Evolutionary conservation across 1,284 basidiomycete species (phyloP), one percentile per base, ranked within the genome.

Genomic region (Clitocybe nebularis): DNA sequence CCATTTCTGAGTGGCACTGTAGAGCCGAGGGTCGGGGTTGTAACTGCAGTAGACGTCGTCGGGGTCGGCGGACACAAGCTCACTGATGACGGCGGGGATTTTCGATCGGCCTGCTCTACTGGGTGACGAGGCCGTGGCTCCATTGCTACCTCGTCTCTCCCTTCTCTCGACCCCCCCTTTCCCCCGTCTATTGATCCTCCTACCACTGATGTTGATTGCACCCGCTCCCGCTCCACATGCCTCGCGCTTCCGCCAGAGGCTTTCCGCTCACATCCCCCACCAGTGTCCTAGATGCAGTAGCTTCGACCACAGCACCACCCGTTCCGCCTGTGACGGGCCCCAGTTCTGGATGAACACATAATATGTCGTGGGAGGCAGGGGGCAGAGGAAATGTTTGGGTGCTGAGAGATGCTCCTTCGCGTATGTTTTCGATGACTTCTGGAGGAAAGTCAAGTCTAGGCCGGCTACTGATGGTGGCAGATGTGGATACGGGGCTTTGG

Each of bases 281-380:
- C 3, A 49, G 42, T 14, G 50, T 46, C n/a, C 55, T 58, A 46
- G 57, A n/a, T n/a, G n/a, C n/a, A n/a, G n/a, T n/a, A n/a, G n/a
- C n/a, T n/a, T n/a, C n/a, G n/a, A n/a, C 56, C 35, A 57, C 58
- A 11, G 60, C 59, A 38, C 38, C 19, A 11, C 35, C 39, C 8
- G 36, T 41, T 3, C 49, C 47, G 4, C 35, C 45, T 10, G 44
- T 41, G 8, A 48, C 47, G 1, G 55, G 38, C 67, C 69, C 54
- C 71, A 75, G 59, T 98, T 98, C 50, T 98, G 68, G 42, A 98
- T 96, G 35, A 97, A 84, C 59, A 92, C 93, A 57, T 97, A 22
- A 99, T 72, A 58, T 98, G 93, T 1, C 93, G 73, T 0, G 95
- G 95, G 35, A 98, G 74, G 1, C 77, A 72, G 0, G 95, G 93